A percentile compares a stretch with the other conserved stretches of the same genome.
Evolutionary conservation across 352 stramenopile genomes (phyloP).

Genomic region (Phytopythium vexans): DNA sequence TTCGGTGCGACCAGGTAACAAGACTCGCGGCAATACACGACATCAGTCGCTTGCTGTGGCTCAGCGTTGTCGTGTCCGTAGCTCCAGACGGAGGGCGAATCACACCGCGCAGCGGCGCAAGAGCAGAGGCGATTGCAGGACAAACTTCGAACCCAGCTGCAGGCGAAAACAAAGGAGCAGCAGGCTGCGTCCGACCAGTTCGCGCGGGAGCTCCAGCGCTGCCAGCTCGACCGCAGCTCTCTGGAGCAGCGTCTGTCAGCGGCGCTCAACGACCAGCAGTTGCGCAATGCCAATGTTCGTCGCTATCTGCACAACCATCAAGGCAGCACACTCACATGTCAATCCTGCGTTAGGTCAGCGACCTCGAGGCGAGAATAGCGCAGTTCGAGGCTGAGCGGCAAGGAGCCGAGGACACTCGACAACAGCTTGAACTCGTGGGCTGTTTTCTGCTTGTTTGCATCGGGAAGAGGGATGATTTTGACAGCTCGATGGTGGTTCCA

Average conservation of each 20-base stretch:
- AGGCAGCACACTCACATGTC: not conserved
- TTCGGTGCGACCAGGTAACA: constrained; percentile 34
- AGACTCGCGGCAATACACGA: not conserved
- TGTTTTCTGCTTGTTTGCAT: not conserved
- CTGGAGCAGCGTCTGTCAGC: constrained; percentile 23
- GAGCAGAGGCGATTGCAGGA: constrained; percentile 41
- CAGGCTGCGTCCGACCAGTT: constrained; percentile 26
- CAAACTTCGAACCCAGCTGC: constrained; percentile 27
- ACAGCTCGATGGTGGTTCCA: constrained; percentile 1
- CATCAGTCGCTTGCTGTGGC: not conserved
- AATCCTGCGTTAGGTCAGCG: constrained; percentile 1
- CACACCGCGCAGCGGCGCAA: constrained; percentile 21
- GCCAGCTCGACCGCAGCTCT: constrained; percentile 14
- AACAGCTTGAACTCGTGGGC: constrained; percentile 21
- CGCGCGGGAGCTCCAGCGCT: constrained; percentile 23
- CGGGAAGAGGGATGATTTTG: no score
- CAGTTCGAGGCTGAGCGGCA: constrained; percentile 14
- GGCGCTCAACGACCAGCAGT: constrained; percentile 21
- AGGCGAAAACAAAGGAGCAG: constrained; percentile 13
- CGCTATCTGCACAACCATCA: not conserved
- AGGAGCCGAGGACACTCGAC: constrained; percentile 7
- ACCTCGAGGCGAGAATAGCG: constrained; percentile 19
- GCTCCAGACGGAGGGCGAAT: constrained; percentile 31
- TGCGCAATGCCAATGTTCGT: constrained; percentile 13
- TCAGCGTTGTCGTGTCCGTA: constrained; percentile 4